These are phyloP conservation scores for Microglena sp. DNA, from an alignment of 139 green algal genomes.

Conservation along the genomic window DNA sequence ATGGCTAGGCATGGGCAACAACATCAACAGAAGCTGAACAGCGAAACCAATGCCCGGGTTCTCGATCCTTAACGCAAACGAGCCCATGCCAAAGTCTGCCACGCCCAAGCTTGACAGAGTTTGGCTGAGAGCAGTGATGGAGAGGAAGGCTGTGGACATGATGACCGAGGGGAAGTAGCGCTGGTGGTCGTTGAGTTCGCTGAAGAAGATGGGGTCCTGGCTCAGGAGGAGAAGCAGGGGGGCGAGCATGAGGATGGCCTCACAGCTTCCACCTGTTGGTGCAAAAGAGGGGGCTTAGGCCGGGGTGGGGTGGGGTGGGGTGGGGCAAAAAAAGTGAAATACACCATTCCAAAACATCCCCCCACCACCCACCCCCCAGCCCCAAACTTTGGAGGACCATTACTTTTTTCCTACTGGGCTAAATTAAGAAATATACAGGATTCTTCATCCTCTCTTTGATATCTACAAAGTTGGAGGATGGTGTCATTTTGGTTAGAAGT, in stretches of 20 bases:
- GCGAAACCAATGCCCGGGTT: too few relatives aligned
- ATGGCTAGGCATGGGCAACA: too few relatives aligned
- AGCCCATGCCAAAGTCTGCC: neutral
- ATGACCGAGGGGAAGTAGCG: slow-evolving; percentile 60
- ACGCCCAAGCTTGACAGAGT: neutral
- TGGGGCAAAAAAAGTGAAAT: too few relatives aligned
- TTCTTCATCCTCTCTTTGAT: too few relatives aligned
- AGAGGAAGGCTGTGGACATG: slow-evolving; percentile 31
- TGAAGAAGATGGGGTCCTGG: slow-evolving; percentile 62
- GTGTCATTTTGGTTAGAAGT: too few relatives aligned
- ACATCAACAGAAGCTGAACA: too few relatives aligned
- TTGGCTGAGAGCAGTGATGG: slow-evolving; percentile 1
- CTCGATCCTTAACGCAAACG: neutral
- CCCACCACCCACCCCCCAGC: too few relatives aligned
- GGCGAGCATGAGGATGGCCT: slow-evolving; percentile 59
- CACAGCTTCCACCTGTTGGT: slow-evolving; percentile 26
- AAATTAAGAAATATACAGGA: too few relatives aligned
- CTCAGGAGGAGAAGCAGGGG: slow-evolving; percentile 76
- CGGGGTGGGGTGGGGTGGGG: neutral
- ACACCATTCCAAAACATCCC: too few relatives aligned
- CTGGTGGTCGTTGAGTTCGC: slow-evolving; percentile 40
- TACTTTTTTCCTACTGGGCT: too few relatives aligned
- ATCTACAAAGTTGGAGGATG: too few relatives aligned
- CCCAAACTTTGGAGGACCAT: too few relatives aligned
- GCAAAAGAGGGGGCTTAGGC: neutral